phyloP scores from a whole-genome alignment of 352 stramenopile species.

The Phytophthora sansomeana region DNA sequence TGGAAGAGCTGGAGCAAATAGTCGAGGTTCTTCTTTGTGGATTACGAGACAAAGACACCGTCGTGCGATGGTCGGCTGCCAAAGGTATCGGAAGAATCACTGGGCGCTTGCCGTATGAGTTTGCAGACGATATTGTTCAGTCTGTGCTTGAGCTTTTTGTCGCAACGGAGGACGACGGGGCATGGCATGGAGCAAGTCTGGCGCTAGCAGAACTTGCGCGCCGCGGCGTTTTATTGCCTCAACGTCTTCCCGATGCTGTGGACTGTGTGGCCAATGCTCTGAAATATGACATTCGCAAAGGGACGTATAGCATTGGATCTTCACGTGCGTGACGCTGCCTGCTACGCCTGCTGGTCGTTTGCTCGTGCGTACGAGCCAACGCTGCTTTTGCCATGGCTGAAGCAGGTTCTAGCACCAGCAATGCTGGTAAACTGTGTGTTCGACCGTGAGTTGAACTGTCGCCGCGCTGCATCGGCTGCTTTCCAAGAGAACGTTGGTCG shows the following conservation, averaged over 20 bases:
- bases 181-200: constrained; percentile 98
- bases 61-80: constrained; percentile 99
- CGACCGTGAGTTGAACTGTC: constrained; percentile 98
- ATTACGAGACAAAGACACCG: constrained; percentile 95
- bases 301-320: constrained; percentile 95
- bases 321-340: constrained; percentile 98
- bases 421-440: constrained; percentile 97
- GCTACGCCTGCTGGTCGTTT: constrained; percentile 99
- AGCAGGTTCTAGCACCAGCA: constrained; percentile 85
- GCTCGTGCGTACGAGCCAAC: constrained; percentile 94
- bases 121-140: constrained; percentile 97
- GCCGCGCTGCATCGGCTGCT: constrained; percentile 96
- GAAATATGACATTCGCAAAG: constrained; percentile 96
- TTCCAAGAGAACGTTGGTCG: constrained; percentile 97
- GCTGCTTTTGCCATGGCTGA: constrained; percentile 92
- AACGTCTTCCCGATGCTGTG: constrained; percentile 92
- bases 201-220: constrained; percentile 96
- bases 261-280: constrained; percentile 92
- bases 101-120: constrained; percentile 92
- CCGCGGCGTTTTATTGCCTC: constrained; percentile 95
- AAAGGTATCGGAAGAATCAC: constrained; percentile 98
- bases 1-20: constrained; percentile 98
- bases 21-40: constrained; percentile 92
- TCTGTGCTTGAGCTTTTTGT: constrained; percentile 95
- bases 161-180: constrained; percentile 92